phyloP scores from a whole-genome alignment of 306 rosid genomes.

The Senna siamea region DNA sequence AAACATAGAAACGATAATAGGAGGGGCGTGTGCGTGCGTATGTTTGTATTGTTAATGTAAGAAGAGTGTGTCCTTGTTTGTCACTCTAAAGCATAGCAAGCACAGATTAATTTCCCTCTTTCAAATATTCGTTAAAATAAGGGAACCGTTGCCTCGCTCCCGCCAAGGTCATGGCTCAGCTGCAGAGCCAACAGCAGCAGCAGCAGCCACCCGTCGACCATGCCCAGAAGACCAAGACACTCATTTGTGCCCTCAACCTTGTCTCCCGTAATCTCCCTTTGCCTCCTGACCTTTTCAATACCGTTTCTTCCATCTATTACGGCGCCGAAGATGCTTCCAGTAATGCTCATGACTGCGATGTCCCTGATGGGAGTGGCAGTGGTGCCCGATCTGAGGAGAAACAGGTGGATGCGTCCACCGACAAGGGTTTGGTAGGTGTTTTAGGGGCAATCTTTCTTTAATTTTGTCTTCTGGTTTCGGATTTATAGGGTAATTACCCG shows the following conservation, averaged over 20 bases:
- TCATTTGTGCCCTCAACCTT: slow-evolving; percentile 85
- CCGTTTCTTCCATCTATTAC: slow-evolving; percentile 75
- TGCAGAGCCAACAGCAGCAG: slow-evolving; percentile 48
- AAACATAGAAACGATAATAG: slow-evolving; percentile 38
- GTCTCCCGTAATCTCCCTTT: slow-evolving; percentile 94
- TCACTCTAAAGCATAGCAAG: slow-evolving; percentile 25
- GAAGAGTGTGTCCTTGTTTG: slow-evolving; percentile 20
- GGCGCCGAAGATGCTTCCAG: background rate
- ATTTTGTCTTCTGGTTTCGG: slow-evolving; percentile 3
- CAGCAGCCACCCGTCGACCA: slow-evolving; percentile 45
- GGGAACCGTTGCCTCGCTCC: slow-evolving; percentile 56
- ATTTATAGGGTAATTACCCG: slow-evolving; percentile 3
- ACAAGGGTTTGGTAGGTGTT: slow-evolving; percentile 41
- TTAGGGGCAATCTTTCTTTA: background rate
- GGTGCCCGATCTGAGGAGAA: slow-evolving; percentile 8
- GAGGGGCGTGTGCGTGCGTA: slow-evolving; percentile 11
- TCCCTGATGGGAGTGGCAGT: background rate
- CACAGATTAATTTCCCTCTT: slow-evolving; percentile 27
- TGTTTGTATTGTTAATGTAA: background rate
- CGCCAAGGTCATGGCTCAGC: slow-evolving; percentile 86
- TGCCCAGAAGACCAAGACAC: slow-evolving; percentile 61
- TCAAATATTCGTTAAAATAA: slow-evolving; percentile 53
- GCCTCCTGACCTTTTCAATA: slow-evolving; percentile 69
- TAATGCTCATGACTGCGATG: background rate
- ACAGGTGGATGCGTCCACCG: background rate